A percentile compares a stretch with the other conserved stretches of the same genome.
Evolutionary conservation across 805 yeast genomes (phyloP).

Genomic region (Nakazawaea wyomingensis): DNA sequence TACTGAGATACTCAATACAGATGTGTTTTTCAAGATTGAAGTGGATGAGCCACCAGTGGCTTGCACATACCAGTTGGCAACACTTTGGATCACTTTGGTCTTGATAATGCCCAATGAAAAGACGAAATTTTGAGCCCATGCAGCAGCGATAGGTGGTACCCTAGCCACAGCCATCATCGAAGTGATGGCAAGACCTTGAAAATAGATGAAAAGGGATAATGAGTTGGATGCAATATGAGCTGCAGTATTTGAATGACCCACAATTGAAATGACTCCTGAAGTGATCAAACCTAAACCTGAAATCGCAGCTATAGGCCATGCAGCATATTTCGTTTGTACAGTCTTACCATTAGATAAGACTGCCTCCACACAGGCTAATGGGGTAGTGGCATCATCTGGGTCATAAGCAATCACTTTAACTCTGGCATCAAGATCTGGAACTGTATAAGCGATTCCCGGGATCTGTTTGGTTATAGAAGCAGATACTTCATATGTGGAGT

Average conservation of each 20-base stretch:
- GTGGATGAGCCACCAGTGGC: constrained; percentile 89
- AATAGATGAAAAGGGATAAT: constrained; percentile 85
- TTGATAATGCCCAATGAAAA: constrained; percentile 94
- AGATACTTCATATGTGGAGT: constrained; percentile 41
- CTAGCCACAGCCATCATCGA: constrained; percentile 92
- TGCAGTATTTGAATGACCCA: constrained; percentile 89
- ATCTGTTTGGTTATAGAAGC: constrained; percentile 41
- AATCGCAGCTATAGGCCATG: constrained; percentile 95
- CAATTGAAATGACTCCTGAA: constrained; percentile 79
- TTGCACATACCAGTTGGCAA: constrained; percentile 92
- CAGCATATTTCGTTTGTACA: constrained; percentile 85
- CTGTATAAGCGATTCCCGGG: constrained; percentile 81
- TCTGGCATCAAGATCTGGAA: constrained; percentile 93
- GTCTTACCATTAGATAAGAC: constrained; percentile 82
- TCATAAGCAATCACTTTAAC: constrained; percentile 69
- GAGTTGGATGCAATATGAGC: constrained; percentile 97
- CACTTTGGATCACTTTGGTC: constrained; percentile 69
- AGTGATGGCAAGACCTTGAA: constrained; percentile 87
- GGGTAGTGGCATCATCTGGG: constrained; percentile 36
- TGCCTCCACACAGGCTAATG: constrained; percentile 92
- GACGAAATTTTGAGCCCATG: constrained; percentile 95
- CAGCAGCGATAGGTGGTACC: constrained; percentile 95
- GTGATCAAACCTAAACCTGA: constrained; percentile 84
- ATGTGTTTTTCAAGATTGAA: constrained; percentile 59
- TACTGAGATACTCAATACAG: constrained; percentile 76